Conservation (phyloP, 2,329 filamentous ascomycete genomes). For the Hypoxylon sp. region DNA sequence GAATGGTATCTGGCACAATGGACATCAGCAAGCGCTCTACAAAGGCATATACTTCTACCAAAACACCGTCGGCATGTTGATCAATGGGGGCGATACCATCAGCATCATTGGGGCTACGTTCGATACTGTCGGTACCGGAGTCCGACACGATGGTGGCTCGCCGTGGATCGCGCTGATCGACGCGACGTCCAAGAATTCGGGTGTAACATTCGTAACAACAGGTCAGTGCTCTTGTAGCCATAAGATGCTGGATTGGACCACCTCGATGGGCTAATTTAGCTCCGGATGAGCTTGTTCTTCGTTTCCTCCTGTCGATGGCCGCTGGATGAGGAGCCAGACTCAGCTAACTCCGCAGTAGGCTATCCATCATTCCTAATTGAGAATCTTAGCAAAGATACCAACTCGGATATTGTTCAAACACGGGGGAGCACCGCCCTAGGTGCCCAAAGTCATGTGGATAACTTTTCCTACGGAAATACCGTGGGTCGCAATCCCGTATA, state of each 20-base stretch:
- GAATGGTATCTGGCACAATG: conserved; percentile 59
- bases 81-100: conserved; percentile 56
- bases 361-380: conserved; percentile 59
- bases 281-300: not conserved
- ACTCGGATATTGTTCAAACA: conserved; percentile 53
- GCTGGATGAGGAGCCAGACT: not conserved
- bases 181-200: conserved; percentile 57
- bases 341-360: conserved; percentile 36
- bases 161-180: conserved; percentile 59
- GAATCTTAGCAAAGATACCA: conserved; percentile 58
- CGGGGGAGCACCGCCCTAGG: conserved; percentile 52
- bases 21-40: conserved; percentile 59
- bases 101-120: conserved; percentile 57
- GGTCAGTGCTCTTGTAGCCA: conserved; percentile 19
- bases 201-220: conserved; percentile 55
- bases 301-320: not conserved
- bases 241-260: not conserved
- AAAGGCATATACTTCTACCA: conserved; percentile 60
- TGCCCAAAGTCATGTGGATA: conserved; percentile 52
- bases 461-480: conserved; percentile 59
- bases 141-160: conserved; percentile 54
- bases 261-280: not conserved
- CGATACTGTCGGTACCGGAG: conserved; percentile 55
- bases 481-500: conserved; percentile 57
- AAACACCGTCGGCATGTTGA: conserved; percentile 57